A percentile compares a stretch with the other conserved stretches of the same genome.
These are phyloP conservation scores for Umbelopsis sp. DNA, from an alignment of 371 early-diverging fungal species.

Conservation along the genomic window DNA sequence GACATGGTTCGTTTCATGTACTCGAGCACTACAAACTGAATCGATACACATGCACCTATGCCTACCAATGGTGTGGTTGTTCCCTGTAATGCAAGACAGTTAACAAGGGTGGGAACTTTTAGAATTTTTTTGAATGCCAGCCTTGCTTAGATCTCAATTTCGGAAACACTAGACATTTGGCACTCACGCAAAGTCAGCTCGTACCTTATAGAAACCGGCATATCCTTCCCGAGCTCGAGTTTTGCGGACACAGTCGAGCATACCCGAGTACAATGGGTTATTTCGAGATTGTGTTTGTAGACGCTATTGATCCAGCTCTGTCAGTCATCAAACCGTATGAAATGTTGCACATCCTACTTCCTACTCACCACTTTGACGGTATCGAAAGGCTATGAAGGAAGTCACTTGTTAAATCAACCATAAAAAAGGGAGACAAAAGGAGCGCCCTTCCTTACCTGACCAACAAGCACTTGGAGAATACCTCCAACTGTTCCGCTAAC, in stretches of 20 bases:
- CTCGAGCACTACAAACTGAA: slow-evolving; percentile 79
- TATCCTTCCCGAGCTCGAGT: slow-evolving; percentile 76
- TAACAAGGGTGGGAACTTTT: background rate
- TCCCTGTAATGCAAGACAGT: slow-evolving; percentile 41
- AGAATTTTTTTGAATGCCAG: too few species aligned
- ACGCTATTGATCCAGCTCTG: slow-evolving; percentile 46
- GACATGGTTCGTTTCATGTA: slow-evolving; percentile 73
- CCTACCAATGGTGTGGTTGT: slow-evolving; percentile 80
- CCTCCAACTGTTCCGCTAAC: slow-evolving; percentile 79
- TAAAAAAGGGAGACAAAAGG: background rate
- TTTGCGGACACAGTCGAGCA: slow-evolving; percentile 77
- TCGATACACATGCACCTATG: slow-evolving; percentile 81
- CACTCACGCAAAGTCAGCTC: background rate
- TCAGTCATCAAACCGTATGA: background rate
- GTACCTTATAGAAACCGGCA: slow-evolving; percentile 74
- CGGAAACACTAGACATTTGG: slow-evolving; percentile 10
- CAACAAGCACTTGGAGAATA: slow-evolving; percentile 77
- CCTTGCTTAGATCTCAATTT: background rate
- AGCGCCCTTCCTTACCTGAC: slow-evolving; percentile 59
- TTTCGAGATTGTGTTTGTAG: slow-evolving; percentile 83
- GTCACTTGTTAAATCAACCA: slow-evolving; percentile 15
- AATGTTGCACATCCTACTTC: too few species aligned
- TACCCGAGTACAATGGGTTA: slow-evolving; percentile 66
- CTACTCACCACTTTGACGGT: slow-evolving; percentile 81
- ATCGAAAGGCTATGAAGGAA: slow-evolving; percentile 69